Percentiles rank a stretch among this genome's conserved stretches.
Conservation (phyloP, 2,329 filamentous ascomycete genomes). For the Trichophyton simii region DNA sequence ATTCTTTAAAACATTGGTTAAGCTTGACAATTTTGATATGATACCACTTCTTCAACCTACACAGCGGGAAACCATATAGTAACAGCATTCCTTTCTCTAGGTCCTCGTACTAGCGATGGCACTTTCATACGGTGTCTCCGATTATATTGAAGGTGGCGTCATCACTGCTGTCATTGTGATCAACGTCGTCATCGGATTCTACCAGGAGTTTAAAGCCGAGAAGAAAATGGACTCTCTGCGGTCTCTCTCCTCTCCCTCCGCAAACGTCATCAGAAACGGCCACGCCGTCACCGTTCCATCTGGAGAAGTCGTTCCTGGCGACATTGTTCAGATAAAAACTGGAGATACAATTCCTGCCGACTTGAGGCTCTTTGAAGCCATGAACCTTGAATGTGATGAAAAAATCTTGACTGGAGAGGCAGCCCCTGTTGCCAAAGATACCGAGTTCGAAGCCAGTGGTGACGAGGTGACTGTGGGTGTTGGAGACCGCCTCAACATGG, state of each 20-base stretch:
- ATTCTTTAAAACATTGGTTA: not conserved
- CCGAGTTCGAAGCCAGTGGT: slow-evolving; percentile 20
- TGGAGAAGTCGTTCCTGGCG: slow-evolving; percentile 48
- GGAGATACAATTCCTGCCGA: slow-evolving; percentile 50
- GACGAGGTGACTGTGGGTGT: slow-evolving; percentile 31
- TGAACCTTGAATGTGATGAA: slow-evolving; percentile 65
- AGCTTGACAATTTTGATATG: not conserved
- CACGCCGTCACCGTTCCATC: slow-evolving; percentile 41
- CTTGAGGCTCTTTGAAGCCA: slow-evolving; percentile 42
- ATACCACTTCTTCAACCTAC: not conserved
- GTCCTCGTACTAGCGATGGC: slow-evolving; percentile 66
- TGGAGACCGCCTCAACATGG: slow-evolving; percentile 49
- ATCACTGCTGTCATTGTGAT: slow-evolving; percentile 47
- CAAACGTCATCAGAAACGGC: slow-evolving; percentile 45
- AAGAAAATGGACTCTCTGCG: slow-evolving; percentile 47
- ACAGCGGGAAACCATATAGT: slow-evolving; percentile 8
- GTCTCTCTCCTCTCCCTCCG: slow-evolving; percentile 44
- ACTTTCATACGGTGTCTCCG: slow-evolving; percentile 42
- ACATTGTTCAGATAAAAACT: slow-evolving; percentile 40
- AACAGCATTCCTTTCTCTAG: slow-evolving; percentile 28
- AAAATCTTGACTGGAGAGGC: slow-evolving; percentile 51
- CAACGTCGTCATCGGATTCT: slow-evolving; percentile 47
- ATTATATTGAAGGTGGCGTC: slow-evolving; percentile 48
- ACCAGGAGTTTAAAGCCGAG: slow-evolving; percentile 48
- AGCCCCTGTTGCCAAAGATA: slow-evolving; percentile 45